Evolutionary conservation across 140 eudicot genomes (phyloP).

Genomic region (Erigeron philadelphicus): DNA sequence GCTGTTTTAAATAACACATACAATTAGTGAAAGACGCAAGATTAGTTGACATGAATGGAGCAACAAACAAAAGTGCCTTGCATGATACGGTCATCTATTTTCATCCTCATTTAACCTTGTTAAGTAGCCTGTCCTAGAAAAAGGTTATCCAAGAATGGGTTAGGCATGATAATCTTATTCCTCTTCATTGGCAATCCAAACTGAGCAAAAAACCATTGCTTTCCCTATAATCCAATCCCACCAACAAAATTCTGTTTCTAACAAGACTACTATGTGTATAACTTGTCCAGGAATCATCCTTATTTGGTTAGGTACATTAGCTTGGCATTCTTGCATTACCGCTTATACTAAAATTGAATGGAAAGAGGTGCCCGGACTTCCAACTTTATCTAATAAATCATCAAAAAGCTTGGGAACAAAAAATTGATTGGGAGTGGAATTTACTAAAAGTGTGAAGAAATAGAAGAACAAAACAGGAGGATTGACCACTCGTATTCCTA

Average conservation of each 20-base stretch:
- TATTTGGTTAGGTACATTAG: not conserved
- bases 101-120: conserved; percentile 13
- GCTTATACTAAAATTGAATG: conserved; percentile 2
- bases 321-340: conserved; percentile 1
- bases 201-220: not conserved
- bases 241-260: not conserved
- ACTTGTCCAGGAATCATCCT: not conserved
- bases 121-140: conserved; percentile 5
- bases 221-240: not conserved
- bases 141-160: not conserved
- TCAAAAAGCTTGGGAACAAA: not conserved
- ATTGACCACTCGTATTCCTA: not conserved
- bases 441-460: not conserved
- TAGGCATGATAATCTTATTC: conserved; percentile 14
- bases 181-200: not conserved
- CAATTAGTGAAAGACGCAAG: conserved; percentile 14
- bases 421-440: not conserved
- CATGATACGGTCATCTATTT: not conserved
- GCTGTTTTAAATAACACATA: conserved; percentile 39
- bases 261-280: not conserved
- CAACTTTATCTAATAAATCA: not conserved
- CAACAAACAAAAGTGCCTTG: not conserved
- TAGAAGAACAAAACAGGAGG: not conserved
- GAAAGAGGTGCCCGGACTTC: not conserved
- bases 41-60: conserved; percentile 6